Evolutionary conservation across 495 filamentous ascomycete species (phyloP).

Genomic region (Venustampulla echinocandica): DNA sequence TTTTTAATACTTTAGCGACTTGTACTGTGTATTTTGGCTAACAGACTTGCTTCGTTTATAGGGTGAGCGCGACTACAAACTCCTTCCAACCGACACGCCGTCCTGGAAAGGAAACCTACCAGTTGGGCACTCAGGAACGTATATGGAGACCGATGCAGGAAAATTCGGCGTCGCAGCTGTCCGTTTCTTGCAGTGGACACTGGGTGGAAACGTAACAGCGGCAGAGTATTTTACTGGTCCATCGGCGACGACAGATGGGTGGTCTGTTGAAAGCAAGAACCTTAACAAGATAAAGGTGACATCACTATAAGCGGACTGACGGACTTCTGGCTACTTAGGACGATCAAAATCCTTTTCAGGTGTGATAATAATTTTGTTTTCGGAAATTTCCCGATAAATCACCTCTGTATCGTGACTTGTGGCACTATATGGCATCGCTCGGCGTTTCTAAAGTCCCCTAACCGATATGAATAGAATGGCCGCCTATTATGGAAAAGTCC

Average conservation of each 20-base stretch:
- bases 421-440: too few species aligned
- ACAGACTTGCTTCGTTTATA: constrained; percentile 8
- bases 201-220: constrained; percentile 9
- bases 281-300: constrained; percentile 11
- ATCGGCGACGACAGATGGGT: constrained; percentile 12
- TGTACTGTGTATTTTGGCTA: background rate
- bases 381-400: too few species aligned
- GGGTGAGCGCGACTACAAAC: constrained; percentile 27
- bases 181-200: constrained; percentile 20
- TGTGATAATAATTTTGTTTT: too few species aligned
- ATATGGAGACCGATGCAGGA: constrained; percentile 22
- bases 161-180: constrained; percentile 23
- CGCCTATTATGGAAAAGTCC: too few species aligned
- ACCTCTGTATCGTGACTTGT: too few species aligned
- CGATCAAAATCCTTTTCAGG: too few species aligned
- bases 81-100: constrained; percentile 21
- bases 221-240: constrained; percentile 8
- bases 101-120: constrained; percentile 31
- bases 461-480: too few species aligned
- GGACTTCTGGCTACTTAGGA: too few species aligned
- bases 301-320: constrained; percentile 11
- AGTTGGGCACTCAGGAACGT: constrained; percentile 27
- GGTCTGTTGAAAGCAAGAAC: constrained; percentile 15
- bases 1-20: background rate
- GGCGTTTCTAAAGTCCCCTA: too few species aligned